Evolutionary conservation across 805 yeast species (phyloP).

Genomic region (Saccharomycodes ludwigii): DNA sequence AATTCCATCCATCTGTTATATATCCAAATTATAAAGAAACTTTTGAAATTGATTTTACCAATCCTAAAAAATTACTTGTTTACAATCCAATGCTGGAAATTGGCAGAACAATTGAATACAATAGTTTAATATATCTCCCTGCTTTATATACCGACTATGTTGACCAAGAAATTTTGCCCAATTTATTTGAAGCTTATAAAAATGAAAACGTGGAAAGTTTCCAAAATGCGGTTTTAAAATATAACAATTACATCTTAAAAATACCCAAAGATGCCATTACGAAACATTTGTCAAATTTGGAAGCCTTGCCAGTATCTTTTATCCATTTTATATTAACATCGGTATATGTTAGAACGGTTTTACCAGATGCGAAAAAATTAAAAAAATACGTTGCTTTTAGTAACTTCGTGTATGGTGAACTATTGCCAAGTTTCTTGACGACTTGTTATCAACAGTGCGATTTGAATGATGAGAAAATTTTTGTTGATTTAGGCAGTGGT

Average conservation of each 20-base stretch:
- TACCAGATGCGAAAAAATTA: constrained; percentile 55
- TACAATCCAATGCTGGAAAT: constrained; percentile 24
- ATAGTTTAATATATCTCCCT: constrained; percentile 16
- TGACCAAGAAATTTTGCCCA: constrained; percentile 10
- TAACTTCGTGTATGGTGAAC: constrained; percentile 83
- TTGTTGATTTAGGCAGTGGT: constrained; percentile 86
- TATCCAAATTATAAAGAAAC: constrained; percentile 15
- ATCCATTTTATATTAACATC: constrained; percentile 62
- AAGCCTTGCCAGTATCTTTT: constrained; percentile 28
- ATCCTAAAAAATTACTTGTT: constrained; percentile 4
- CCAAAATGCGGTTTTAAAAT: constrained; percentile 27
- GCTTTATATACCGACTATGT: constrained; percentile 6
- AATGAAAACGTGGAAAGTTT: constrained; percentile 19
- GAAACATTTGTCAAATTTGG: constrained; percentile 19
- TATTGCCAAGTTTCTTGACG: constrained; percentile 66
- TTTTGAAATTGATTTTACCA: constrained; percentile 14
- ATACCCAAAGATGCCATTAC: constrained; percentile 25
- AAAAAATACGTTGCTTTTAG: constrained; percentile 75
- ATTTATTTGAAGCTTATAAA: constrained; percentile 17
- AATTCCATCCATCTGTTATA: constrained; percentile 8
- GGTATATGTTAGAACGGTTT: constrained; percentile 64
- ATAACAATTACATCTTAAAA: constrained; percentile 28
- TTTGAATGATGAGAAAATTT: constrained; percentile 40
- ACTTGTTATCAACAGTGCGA: constrained; percentile 51
- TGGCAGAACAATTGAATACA: constrained; percentile 21